phyloP scores from a whole-genome alignment of 2,329 filamentous ascomycete genomes.

The Gaeumannomyces tritici region DNA sequence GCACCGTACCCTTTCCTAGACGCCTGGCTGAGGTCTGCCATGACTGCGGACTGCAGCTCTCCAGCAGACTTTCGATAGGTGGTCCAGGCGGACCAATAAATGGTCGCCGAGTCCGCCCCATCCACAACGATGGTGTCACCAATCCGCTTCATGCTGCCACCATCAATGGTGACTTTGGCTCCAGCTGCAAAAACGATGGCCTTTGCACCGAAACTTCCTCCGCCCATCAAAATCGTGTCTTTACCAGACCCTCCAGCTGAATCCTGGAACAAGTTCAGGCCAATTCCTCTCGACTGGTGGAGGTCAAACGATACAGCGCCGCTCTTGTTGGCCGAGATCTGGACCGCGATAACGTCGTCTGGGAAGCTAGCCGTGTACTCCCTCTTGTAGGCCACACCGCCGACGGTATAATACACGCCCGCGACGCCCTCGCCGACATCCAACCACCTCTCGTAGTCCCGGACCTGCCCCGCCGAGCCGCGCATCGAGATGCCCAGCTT shows the following conservation, averaged over 20 bases:
- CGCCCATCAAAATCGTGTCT: conserved; percentile 1
- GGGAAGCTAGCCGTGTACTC: conserved; percentile 24
- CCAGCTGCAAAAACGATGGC: conserved; percentile 1
- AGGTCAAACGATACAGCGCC: conserved; percentile 3
- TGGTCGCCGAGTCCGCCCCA: conserved; percentile 3
- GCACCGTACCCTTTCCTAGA: not conserved
- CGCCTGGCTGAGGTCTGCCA: not conserved
- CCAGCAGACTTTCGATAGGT: conserved; percentile 2
- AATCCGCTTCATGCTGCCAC: not conserved
- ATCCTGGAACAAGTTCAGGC: conserved; percentile 3
- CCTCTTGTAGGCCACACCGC: conserved; percentile 16
- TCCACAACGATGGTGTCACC: conserved; percentile 2
- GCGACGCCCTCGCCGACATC: conserved; percentile 20
- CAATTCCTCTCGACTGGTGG: not conserved
- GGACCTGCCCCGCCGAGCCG: not conserved
- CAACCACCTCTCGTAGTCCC: conserved; percentile 21
- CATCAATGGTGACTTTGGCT: not conserved
- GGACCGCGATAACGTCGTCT: conserved; percentile 23
- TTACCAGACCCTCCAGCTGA: not conserved
- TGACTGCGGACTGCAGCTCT: not conserved
- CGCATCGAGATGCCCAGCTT: not conserved
- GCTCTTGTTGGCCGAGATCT: conserved; percentile 2
- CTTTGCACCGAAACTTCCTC: not conserved
- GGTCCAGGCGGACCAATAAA: conserved; percentile 1
- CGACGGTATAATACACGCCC: conserved; percentile 21